These are phyloP conservation scores for Coriaria nepalensis DNA, from an alignment of 306 rosid species.

Conservation along the genomic window DNA sequence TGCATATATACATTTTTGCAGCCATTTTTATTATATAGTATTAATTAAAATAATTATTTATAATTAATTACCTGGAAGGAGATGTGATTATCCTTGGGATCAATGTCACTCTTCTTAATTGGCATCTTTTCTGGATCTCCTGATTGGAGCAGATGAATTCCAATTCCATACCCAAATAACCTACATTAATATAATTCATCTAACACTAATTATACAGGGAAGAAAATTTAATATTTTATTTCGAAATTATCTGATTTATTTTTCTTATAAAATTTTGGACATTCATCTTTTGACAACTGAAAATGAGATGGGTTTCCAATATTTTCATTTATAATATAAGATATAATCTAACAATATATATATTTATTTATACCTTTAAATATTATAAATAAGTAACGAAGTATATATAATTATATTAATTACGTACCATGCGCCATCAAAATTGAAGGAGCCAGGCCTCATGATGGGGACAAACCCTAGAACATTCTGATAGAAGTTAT, in stretches of 20 bases:
- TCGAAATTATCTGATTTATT: no score
- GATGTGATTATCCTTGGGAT: constrained; percentile 60
- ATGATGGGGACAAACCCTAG: constrained; percentile 50
- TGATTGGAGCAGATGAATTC: constrained; percentile 66
- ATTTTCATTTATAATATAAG: no score
- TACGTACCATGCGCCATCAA: constrained; percentile 40
- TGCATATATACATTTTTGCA: no score
- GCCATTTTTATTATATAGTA: no score
- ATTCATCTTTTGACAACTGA: no score
- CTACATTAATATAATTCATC: constrained; percentile 15
- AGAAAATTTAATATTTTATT: no score
- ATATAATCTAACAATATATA: no score
- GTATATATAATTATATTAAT: background rate
- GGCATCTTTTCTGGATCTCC: constrained; percentile 38
- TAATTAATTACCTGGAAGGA: constrained; percentile 49
- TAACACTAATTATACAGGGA: no score
- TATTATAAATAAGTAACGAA: no score
- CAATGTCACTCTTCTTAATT: constrained; percentile 28
- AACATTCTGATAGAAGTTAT: constrained; percentile 44
- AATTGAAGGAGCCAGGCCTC: constrained; percentile 33
- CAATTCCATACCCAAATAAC: constrained; percentile 67
- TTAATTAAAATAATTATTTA: background rate
- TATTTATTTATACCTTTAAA: no score
- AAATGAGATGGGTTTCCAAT: no score
- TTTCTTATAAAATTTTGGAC: no score